Evolutionary conservation across 2,329 filamentous ascomycete genomes (phyloP).

Genomic region (Fusarium sp.): DNA sequence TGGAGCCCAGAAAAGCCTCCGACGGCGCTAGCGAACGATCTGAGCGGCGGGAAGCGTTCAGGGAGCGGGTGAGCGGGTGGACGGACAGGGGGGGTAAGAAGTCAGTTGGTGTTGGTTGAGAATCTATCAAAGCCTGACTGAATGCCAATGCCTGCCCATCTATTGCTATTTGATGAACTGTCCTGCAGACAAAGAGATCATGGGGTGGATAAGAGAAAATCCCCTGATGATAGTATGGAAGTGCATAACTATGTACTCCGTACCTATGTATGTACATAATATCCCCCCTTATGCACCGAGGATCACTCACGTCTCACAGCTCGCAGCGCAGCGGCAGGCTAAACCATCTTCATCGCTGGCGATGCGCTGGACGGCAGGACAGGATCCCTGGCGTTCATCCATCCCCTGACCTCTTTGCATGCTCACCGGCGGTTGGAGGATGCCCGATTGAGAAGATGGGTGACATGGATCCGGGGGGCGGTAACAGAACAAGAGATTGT

Average conservation of each 20-base stretch:
- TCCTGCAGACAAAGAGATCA: background rate
- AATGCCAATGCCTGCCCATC: background rate
- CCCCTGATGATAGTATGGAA: background rate
- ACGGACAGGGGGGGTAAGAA: background rate
- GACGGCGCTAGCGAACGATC: slow-evolving; percentile 31
- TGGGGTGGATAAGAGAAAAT: background rate
- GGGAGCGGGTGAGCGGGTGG: slow-evolving; percentile 26
- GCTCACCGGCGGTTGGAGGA: background rate
- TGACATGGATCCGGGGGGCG: slow-evolving; percentile 19
- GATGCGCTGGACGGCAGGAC: background rate
- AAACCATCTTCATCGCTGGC: background rate
- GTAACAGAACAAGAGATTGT: background rate
- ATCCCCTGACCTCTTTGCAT: background rate
- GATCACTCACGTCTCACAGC: slow-evolving; percentile 1
- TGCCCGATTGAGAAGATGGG: slow-evolving; percentile 28
- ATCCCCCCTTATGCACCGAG: slow-evolving; percentile 2
- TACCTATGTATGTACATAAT: background rate
- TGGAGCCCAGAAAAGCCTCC: background rate
- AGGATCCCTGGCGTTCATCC: background rate
- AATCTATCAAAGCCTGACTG: background rate
- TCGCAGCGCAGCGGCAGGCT: background rate
- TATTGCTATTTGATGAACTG: background rate
- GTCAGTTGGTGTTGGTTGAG: background rate
- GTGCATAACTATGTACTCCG: background rate
- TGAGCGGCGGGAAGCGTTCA: slow-evolving; percentile 24